Evolutionary conservation across 2,329 filamentous ascomycete species (phyloP), one percentile per base, ranked within the genome.

Genomic region (Beauveria caledonica): DNA sequence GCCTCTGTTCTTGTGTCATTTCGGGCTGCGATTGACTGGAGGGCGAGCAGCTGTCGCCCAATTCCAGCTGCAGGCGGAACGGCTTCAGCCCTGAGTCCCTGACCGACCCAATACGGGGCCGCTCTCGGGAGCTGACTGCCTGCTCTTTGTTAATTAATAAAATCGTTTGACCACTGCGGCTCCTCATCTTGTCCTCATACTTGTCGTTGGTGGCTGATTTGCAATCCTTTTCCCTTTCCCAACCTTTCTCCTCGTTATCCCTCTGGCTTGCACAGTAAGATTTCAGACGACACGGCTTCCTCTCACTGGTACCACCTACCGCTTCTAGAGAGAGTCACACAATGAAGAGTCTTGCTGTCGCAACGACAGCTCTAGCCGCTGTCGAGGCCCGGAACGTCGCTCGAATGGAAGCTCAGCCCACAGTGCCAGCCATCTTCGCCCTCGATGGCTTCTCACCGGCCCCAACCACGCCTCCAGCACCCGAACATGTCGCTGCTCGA

Each of bases 401-500:
- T 36, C 23, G 48, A 27, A 59, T 59, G 57, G 49, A 33, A 55
- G 33, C 59, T 3, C 51, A 55, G 17, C 59, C 51, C 21, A 60
- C 59, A 11, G 36, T 60, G 17, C 45, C 59, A 21, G 59, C 51
- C 29, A 44, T 55, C 10, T 54, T 60, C 19, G 59, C 59, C 23
- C 59, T 60, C 11, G 51, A 55, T 21, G 59, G 59, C 52, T 60
- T 60, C 52, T 50, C 59, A n/a, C 59, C 59, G 5, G 21, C 25
- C 15, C 51, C 59, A 5, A 60, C 59, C 21, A 19, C 44, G 9
- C 59, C 59, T 19, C 59, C 54, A 15, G 6, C 74, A 7, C 75
- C 77, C 3, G 67, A 59, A 63, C 13, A 58, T 73, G 29, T 66
- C 68, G n/a, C 71, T 73, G 19, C 65, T 75, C 13, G 67, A 64